Evolutionary conservation across 108 stramenopile species (phyloP), one percentile per base, ranked within the genome.

Genomic region (Nannochloropsis gaditana): DNA sequence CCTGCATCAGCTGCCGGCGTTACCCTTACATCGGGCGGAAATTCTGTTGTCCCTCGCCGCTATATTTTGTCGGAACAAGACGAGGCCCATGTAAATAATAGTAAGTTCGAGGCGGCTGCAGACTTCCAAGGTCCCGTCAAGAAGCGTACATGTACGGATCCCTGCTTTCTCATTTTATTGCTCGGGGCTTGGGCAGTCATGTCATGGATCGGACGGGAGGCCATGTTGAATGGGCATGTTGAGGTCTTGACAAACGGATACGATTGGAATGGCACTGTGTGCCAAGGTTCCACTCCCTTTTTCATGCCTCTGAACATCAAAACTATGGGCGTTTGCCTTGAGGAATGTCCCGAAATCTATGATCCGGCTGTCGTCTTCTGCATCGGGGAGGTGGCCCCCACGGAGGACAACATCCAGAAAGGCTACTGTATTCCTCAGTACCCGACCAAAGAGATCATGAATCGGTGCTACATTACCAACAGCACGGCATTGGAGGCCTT

Each of bases 71-170:
- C 85, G 42, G 89, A 89, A 31, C 80, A 80, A 42, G 89, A 90
- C 21, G 83, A 90, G 80, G 45, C 83, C 15, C 85, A 90, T 44
- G 89, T 87, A 15, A 17, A 90, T 43, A 90, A 91, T 21, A 43
- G 85, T 11, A 88, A 89, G 21, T 80, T 90, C 19, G 80, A 84
- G 81, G 84, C 83, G 2, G 45, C 81, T 43, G 44, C 89, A 21
- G 86, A 85, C 83, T 89, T 89, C 44, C 87, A 80, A 43, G 80
- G 85, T 17, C 88, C 85, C 45, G 82, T 45, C 11, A 83, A 47
- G 44, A 84, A 90, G 42, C 21, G 91, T 15, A 88, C 73, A 21
- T 92, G 91, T 86, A 92, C 92, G 43, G 91, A 91, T 45, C 9
- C 84, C 21, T 79, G 89, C 5, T 92, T 90, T 83, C 17, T 84